Percentiles rank a stretch among this genome's conserved stretches.
Conservation (phyloP, 2,329 filamentous ascomycete genomes). For the Cercospora brassicicola region DNA sequence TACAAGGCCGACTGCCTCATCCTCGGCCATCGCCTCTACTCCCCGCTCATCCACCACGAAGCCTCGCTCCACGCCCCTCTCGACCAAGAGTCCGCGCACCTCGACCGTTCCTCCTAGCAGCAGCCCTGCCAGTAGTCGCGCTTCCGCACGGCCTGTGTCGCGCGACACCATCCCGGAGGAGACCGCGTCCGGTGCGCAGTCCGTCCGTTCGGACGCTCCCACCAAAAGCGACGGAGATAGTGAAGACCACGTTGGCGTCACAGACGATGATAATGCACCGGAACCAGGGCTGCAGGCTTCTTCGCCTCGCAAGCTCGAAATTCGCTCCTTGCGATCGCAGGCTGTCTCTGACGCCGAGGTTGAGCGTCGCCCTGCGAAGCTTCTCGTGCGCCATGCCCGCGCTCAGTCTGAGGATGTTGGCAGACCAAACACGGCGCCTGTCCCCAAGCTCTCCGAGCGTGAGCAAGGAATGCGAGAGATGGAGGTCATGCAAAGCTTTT, state of each 20-base stretch:
- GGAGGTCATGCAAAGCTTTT: slow-evolving; percentile 34
- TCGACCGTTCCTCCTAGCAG: slow-evolving; percentile 11
- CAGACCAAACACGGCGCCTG: slow-evolving; percentile 26
- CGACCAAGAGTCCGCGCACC: slow-evolving; percentile 13
- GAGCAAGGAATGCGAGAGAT: slow-evolving; percentile 32
- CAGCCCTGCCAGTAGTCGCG: slow-evolving; percentile 8
- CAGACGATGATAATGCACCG: slow-evolving; percentile 11
- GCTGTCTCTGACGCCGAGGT: slow-evolving; percentile 31
- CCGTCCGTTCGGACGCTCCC: not conserved
- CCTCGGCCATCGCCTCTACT: slow-evolving; percentile 15
- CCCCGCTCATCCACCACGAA: slow-evolving; percentile 18
- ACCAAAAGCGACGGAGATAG: not conserved
- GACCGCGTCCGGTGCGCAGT: slow-evolving; percentile 7
- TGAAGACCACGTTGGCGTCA: not conserved
- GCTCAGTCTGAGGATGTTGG: slow-evolving; percentile 29
- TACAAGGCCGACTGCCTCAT: slow-evolving; percentile 21
- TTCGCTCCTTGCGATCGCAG: slow-evolving; percentile 29
- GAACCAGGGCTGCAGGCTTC: slow-evolving; percentile 18
- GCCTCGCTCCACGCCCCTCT: slow-evolving; percentile 4
- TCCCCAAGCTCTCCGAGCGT: slow-evolving; percentile 21
- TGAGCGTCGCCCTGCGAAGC: slow-evolving; percentile 23
- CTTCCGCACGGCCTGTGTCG: slow-evolving; percentile 22
- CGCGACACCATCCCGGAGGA: slow-evolving; percentile 33
- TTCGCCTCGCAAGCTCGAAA: slow-evolving; percentile 33
- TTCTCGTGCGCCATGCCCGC: slow-evolving; percentile 23